Base-by-base conservation (phyloP, 1,284 basidiomycete species). In the Papiliotrema flavescens region DNA sequence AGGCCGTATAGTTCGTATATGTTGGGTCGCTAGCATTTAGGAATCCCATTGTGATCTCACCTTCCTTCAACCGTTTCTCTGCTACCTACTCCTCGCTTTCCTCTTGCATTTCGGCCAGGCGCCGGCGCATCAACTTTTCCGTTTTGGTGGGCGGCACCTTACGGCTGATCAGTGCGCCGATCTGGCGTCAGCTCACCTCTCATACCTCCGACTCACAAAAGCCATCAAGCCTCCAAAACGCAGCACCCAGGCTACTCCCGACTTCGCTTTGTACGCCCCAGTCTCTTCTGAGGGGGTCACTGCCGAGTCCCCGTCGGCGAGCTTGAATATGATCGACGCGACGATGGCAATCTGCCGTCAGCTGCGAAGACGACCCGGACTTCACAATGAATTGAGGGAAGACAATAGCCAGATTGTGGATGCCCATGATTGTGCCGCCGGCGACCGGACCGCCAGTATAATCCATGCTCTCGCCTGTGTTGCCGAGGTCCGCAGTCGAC, bases 391-490 rank as follows among this genome's bases (percentile, higher is more conserved):
- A 89, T 66, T 96, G 92, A 20, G 91, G 92, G 75, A 90, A 84
- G 23, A 95, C 92, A 58, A 95, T 91, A 2, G 93, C 89, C 6
- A 97, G 79, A 67, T 97, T 97, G 74, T 98, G 94, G 41, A 98
- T 94, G 2, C 94, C 94, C 45, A 97, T 81, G 45, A 97, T 87
- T 2, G 91, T 94, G 1, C 94, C 94, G n/a, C 94, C 93, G 0
- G 90, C 88, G 45, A 88, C 79, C 15, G 84, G 82, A 34, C 80
- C 81, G 11, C 81, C 77, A 4, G 75, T 74, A 42, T 80, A 75
- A 47, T 81, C 79, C 40, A 80, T 77, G 40, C 75, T 68, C 26
- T 78, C 69, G 43, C 69, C 66, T 13, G 73, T 67, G 42, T 64
- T 63, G 58, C 78, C 74, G 19, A 77, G 61, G 54, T 74, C 81